Conservation (phyloP, 2,329 filamentous ascomycete genomes). For the Endothia cerciana region DNA sequence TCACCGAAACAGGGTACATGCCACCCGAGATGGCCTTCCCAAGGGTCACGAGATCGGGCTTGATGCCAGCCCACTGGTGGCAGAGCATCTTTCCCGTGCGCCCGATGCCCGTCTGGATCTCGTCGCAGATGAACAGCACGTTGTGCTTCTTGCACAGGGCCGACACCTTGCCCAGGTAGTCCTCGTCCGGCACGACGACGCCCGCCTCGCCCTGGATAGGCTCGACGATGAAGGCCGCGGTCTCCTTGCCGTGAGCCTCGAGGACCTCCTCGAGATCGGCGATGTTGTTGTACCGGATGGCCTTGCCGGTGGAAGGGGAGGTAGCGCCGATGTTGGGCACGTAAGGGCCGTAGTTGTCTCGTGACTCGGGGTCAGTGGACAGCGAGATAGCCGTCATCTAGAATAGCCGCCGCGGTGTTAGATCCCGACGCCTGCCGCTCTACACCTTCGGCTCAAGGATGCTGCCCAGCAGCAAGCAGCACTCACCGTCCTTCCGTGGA, state of each 20-base stretch:
- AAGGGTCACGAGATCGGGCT: conserved; percentile 90
- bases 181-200: conserved; percentile 90
- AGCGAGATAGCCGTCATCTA: conserved; percentile 94
- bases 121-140: conserved; percentile 93
- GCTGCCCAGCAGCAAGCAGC: conserved; percentile 20
- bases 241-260: conserved; percentile 79
- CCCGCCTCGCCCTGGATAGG: conserved; percentile 98
- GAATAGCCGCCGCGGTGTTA: conserved; percentile 16
- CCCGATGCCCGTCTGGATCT: conserved; percentile 97
- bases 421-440: not conserved
- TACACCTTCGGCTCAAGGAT: not conserved
- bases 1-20: conserved; percentile 83
- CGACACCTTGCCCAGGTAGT: conserved; percentile 80
- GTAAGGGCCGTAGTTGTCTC: conserved; percentile 96
- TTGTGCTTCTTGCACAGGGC: conserved; percentile 94
- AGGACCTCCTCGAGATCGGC: conserved; percentile 78
- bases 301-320: conserved; percentile 74
- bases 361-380: conserved; percentile 92
- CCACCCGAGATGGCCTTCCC: conserved; percentile 98
- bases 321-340: conserved; percentile 83
- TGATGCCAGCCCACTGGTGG: conserved; percentile 92
- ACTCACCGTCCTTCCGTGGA: conserved; percentile 90
- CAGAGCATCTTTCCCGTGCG: conserved; percentile 93
- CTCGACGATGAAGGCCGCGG: conserved; percentile 92
- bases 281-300: conserved; percentile 86